Conservation (phyloP, 495 filamentous ascomycete genomes). For the Thermothielavioides terrestris region DNA sequence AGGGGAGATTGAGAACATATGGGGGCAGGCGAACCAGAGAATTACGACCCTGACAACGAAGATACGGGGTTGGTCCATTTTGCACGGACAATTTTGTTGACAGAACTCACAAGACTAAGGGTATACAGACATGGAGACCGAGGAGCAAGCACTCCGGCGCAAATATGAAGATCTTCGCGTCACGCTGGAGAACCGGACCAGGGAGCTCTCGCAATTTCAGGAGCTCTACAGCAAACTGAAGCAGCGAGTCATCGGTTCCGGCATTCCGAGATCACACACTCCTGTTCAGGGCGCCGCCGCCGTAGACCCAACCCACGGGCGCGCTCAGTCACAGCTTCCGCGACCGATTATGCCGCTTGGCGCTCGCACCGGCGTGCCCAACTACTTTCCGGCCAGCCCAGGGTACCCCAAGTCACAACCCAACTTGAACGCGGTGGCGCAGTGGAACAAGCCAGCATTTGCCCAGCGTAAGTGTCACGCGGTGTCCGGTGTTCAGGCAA, state of each 20-base stretch:
- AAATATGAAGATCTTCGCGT: constrained; percentile 71
- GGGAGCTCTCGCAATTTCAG: constrained; percentile 66
- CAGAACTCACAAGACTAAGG: background rate
- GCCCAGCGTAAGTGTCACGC: constrained; percentile 7
- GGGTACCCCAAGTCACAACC: background rate
- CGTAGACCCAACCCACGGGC: background rate
- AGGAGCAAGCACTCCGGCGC: constrained; percentile 57
- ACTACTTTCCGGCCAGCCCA: constrained; percentile 6
- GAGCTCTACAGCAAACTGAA: constrained; percentile 82
- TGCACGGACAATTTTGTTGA: background rate
- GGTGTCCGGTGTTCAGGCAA: background rate
- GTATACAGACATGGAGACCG: constrained; percentile 51
- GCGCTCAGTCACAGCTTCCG: background rate
- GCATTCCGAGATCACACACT: constrained; percentile 31
- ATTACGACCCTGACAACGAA: constrained; percentile 59
- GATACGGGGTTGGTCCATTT: constrained; percentile 18
- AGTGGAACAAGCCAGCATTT: constrained; percentile 3
- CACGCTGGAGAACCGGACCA: constrained; percentile 62
- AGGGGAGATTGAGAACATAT: constrained; percentile 67
- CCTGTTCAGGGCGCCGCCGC: background rate
- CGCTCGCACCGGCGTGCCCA: background rate
- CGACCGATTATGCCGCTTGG: background rate
- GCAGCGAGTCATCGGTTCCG: constrained; percentile 60
- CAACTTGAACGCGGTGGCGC: background rate
- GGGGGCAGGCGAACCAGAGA: constrained; percentile 73